phyloP scores from a whole-genome alignment of 768 basidiomycete species.

The Xerocomellus amylosporus region DNA sequence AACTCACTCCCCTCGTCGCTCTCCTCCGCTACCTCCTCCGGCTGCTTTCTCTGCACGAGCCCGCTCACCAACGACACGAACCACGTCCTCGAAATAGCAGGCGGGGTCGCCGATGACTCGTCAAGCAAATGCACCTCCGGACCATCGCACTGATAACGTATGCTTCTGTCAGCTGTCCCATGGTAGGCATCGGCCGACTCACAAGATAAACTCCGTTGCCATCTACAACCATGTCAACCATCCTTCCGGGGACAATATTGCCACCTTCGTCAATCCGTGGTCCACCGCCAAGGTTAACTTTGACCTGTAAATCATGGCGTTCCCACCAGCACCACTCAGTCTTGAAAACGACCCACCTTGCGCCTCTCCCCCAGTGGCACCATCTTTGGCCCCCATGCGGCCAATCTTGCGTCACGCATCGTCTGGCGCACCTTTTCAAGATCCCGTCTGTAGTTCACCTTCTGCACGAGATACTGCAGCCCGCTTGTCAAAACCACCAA shows the following conservation, averaged over 20 bases:
- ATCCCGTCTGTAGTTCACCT: conserved; percentile 74
- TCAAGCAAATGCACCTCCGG: conserved; percentile 59
- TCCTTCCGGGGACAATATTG: conserved; percentile 44
- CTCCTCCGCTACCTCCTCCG: conserved; percentile 28
- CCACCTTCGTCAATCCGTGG: conserved; percentile 56
- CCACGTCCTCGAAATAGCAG: conserved; percentile 70
- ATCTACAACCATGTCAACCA: conserved; percentile 81
- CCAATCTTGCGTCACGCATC: conserved; percentile 56
- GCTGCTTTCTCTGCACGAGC: conserved; percentile 14
- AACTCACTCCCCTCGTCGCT: conserved; percentile 43
- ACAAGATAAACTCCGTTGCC: conserved; percentile 73
- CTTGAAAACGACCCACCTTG: conserved; percentile 49
- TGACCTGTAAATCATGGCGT: conserved; percentile 53
- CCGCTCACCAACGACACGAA: conserved; percentile 47
- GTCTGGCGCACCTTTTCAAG: conserved; percentile 63
- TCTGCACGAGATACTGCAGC: conserved; percentile 79
- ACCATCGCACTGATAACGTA: conserved; percentile 50
- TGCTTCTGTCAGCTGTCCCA: conserved; percentile 10
- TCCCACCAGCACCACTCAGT: not conserved
- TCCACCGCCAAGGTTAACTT: conserved; percentile 61
- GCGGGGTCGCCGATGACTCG: conserved; percentile 51
- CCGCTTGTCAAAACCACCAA: conserved; percentile 72
- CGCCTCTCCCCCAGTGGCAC: conserved; percentile 58
- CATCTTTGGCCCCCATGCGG: conserved; percentile 83
- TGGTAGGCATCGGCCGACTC: conserved; percentile 32